A percentile compares a stretch with the other conserved stretches of the same genome.
Conservation (phyloP, 371 early-diverging fungal species). For the Gilbertella persicaria region DNA sequence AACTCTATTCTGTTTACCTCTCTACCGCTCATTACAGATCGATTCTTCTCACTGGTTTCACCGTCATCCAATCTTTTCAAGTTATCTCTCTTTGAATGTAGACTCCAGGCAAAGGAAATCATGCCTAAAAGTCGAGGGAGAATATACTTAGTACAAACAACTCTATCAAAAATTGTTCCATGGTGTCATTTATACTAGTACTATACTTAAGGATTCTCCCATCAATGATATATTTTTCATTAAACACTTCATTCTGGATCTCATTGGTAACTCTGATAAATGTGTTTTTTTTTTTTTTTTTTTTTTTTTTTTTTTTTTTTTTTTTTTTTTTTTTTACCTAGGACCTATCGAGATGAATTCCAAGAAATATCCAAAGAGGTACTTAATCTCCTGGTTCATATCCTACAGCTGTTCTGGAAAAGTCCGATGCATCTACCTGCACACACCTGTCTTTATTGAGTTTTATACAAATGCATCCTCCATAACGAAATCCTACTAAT, state of each 20-base stretch:
- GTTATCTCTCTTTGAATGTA: neutral
- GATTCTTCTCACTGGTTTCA: conserved; percentile 7
- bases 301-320: no score
- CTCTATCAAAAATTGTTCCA: conserved; percentile 3
- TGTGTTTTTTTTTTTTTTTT: no score
- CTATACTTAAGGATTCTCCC: conserved; percentile 5
- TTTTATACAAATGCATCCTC: conserved; percentile 6
- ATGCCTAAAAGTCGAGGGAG: conserved; percentile 1
- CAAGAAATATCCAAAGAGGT: conserved; percentile 5
- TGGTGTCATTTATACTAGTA: conserved; percentile 5
- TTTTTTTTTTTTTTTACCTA: conserved; percentile 5
- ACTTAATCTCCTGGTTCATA: conserved; percentile 6
- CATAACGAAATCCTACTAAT: conserved; percentile 8
- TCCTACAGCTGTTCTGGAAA: conserved; percentile 3
- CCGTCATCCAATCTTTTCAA: conserved; percentile 4
- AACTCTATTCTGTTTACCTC: conserved; percentile 4
- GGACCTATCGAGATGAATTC: conserved; percentile 5
- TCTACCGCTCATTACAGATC: conserved; percentile 2
- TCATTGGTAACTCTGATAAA: conserved; percentile 5
- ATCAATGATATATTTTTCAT: conserved; percentile 4
- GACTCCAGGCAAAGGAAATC: conserved; percentile 2
- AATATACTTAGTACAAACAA: conserved; percentile 7
- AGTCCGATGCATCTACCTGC: conserved; percentile 4
- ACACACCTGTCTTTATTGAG: conserved; percentile 6
- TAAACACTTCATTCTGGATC: conserved; percentile 4